Base-by-base conservation (phyloP, 768 basidiomycete genomes). In the Lactarius deliciosus region DNA sequence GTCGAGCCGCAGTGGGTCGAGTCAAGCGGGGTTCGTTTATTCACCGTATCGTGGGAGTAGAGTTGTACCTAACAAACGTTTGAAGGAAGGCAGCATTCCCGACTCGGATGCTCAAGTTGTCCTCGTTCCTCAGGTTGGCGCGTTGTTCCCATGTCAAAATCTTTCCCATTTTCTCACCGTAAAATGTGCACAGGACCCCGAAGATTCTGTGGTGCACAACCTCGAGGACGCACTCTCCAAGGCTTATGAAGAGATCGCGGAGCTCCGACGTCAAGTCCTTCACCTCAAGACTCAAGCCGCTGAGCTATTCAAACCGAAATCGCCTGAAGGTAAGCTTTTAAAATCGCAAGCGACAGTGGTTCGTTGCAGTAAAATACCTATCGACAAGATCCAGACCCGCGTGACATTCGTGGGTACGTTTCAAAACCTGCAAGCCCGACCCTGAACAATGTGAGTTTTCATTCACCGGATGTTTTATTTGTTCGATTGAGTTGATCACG, bases 171-270 rank as follows among this genome's bases (percentile, higher is more conserved):
- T 47, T 28, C 61, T 59, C 10, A 63, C 25, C 16, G 13, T 61
- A 25, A 20, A 9, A 54, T 50, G 25, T 22, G 40, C 8, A 10
- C 45, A 64, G 64, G 60, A 34, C 32, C 43, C 58, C 25, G 22
- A 25, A 25, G 70, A 61, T n/a, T 54, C 43, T 9, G n/a, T 69
- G 22, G 34, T 54, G 30, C 57, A 28, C 11, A 32, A 65, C 36
- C 64, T 70, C 16, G 64, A 65, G 28, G 41, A 50, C 16, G 64
- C 69, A 34, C 63, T 70, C 56, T 47, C 57, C 36, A 60, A 41
- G 53, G 68, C 68, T n/a, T 43, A 65, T 22, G 53, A 69, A 50
- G 69, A 70, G 34, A 60, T 69, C 18, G 41, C 28, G 8, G 57
- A 65, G 15, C 69, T 70, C 34, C 69, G 30, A 11, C 56, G 47